phyloP scores from a whole-genome alignment of 164 flowering plant species.

The Magnolia kwangsiensis region DNA sequence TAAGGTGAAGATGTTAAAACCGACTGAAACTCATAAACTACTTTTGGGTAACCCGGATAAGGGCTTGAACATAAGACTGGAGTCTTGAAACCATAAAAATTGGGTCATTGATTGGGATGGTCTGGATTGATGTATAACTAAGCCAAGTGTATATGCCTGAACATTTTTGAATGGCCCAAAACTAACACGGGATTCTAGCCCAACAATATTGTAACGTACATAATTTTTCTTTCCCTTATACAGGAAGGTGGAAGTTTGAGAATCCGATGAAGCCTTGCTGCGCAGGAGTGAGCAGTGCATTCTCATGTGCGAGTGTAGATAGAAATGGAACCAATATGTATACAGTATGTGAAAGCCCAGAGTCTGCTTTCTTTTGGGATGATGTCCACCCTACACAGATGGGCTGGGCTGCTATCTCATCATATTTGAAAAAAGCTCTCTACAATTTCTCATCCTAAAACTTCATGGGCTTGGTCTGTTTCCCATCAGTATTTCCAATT shows the following conservation, averaged over 20 bases:
- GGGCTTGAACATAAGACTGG: not conserved
- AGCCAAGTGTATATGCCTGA: too few species aligned
- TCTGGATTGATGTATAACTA: too few species aligned
- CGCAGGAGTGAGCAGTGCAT: conserved; percentile 21
- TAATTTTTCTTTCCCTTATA: not conserved
- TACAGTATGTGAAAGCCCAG: conserved; percentile 6
- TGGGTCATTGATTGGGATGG: too few species aligned
- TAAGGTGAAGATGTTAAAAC: too few species aligned
- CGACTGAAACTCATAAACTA: too few species aligned
- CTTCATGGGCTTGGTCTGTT: too few species aligned
- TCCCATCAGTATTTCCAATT: too few species aligned
- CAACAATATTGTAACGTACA: too few species aligned
- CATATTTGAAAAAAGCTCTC: conserved; percentile 6
- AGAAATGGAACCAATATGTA: conserved; percentile 8
- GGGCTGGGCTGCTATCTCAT: conserved; percentile 15
- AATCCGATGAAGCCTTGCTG: conserved; percentile 52
- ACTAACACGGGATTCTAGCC: too few species aligned
- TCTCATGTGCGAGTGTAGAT: conserved; percentile 15
- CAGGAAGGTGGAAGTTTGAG: conserved; percentile 16
- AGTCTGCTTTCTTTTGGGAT: conserved; percentile 23
- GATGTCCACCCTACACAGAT: conserved; percentile 15
- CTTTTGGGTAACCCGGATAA: not conserved
- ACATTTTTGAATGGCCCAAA: too few species aligned
- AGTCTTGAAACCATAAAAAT: too few species aligned
- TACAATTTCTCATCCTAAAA: not conserved